phyloP scores from a whole-genome alignment of 306 rosid species.

The Vigna unguiculata region DNA sequence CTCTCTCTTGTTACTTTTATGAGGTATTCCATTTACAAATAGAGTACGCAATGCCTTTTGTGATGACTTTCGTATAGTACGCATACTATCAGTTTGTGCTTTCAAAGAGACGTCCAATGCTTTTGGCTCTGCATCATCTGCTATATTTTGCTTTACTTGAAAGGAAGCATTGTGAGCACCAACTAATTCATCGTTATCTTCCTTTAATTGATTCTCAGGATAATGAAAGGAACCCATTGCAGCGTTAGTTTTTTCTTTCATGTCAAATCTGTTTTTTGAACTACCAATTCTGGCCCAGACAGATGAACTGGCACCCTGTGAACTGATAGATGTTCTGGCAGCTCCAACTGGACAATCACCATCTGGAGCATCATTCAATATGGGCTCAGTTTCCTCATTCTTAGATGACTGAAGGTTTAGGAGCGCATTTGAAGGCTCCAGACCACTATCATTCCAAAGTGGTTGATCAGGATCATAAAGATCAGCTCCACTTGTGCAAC shows the following conservation, averaged over 20 bases:
- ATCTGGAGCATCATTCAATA: constrained; percentile 58
- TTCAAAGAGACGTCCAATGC: constrained; percentile 58
- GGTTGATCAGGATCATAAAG: constrained; percentile 99
- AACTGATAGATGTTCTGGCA: constrained; percentile 59
- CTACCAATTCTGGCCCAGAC: constrained; percentile 91
- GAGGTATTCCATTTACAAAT: constrained; percentile 92
- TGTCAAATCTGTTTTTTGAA: constrained; percentile 71
- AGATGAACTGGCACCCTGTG: constrained; percentile 67
- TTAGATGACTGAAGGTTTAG: constrained; percentile 69
- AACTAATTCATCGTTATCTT: constrained; percentile 59
- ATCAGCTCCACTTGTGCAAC: constrained; percentile 76
- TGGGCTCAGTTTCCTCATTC: constrained; percentile 72
- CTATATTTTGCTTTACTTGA: constrained; percentile 66
- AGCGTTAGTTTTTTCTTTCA: constrained; percentile 68
- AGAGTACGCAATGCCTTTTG: constrained; percentile 92
- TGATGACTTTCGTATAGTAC: constrained; percentile 67
- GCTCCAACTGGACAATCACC: constrained; percentile 64
- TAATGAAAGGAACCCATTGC: constrained; percentile 56
- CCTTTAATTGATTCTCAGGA: constrained; percentile 69
- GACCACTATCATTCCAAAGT: constrained; percentile 85
- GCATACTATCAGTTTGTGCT: constrained; percentile 61
- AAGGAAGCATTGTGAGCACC: constrained; percentile 56
- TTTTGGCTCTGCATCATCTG: constrained; percentile 65
- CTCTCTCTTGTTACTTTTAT: constrained; percentile 76
- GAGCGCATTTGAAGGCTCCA: constrained; percentile 75